A percentile compares a stretch with the other conserved stretches of the same genome.
phyloP scores from a whole-genome alignment of 2,329 filamentous ascomycete species.

The Ophiostoma perfectum region DNA sequence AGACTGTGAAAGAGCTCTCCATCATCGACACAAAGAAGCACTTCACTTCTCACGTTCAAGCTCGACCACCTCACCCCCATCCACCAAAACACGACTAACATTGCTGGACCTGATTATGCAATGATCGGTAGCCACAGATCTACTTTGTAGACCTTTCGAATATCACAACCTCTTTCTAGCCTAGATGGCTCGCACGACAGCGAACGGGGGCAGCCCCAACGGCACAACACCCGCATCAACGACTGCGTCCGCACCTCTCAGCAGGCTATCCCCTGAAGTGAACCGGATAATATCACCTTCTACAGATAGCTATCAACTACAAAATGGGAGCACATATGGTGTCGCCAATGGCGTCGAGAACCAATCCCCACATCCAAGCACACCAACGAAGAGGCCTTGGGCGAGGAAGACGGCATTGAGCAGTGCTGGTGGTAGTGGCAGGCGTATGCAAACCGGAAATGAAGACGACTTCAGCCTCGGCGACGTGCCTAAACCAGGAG shows the following conservation, averaged over 20 bases:
- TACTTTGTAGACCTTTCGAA: background rate
- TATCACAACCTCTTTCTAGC: background rate
- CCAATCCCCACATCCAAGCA: constrained; percentile 4
- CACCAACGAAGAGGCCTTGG: constrained; percentile 14
- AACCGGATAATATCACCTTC: background rate
- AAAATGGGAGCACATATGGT: background rate
- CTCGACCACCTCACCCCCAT: background rate
- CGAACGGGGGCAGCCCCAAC: constrained; percentile 2
- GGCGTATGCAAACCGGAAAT: background rate
- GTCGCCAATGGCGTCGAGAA: background rate
- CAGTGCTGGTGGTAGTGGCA: background rate
- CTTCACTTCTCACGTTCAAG: background rate
- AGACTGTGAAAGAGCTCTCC: background rate
- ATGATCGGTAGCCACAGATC: background rate
- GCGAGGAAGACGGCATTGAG: background rate
- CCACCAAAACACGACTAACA: background rate
- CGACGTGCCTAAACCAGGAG: background rate
- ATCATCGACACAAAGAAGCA: background rate
- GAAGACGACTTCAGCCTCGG: constrained; percentile 11
- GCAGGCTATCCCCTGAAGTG: background rate
- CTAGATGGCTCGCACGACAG: constrained; percentile 16
- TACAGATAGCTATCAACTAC: background rate
- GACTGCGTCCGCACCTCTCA: background rate
- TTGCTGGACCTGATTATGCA: background rate
- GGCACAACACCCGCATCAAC: constrained; percentile 6